A percentile compares a stretch with the other conserved stretches of the same genome.
Conservation (phyloP, 495 filamentous ascomycete genomes). For the Sabuloglossum arenarium region DNA sequence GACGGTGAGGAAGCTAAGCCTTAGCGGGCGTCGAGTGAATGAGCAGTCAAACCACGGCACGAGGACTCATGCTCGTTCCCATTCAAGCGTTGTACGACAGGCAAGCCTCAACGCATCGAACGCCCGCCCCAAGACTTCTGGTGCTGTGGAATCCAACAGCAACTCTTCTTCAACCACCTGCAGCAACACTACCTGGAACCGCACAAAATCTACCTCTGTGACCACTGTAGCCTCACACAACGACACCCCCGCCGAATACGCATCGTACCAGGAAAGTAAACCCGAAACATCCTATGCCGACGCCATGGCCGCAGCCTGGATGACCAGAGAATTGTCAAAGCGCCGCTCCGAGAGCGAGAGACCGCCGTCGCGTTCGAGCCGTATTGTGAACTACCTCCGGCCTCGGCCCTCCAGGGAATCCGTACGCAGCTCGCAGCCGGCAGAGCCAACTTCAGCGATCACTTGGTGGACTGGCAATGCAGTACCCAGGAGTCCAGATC, state of each 20-base stretch:
- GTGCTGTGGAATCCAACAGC: not conserved
- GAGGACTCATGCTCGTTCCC: not conserved
- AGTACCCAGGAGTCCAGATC: slow-evolving; percentile 11
- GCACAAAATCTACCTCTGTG: not conserved
- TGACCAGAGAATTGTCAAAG: not conserved
- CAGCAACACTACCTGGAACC: not conserved
- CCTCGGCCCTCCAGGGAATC: slow-evolving; percentile 10
- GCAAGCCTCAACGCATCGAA: not conserved
- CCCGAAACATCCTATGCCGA: not conserved
- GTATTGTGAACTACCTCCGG: slow-evolving; percentile 15
- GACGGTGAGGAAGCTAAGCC: not conserved
- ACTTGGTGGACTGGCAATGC: slow-evolving; percentile 15
- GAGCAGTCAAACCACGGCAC: not conserved
- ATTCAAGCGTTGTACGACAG: not conserved
- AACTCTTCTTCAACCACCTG: not conserved
- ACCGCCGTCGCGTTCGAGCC: slow-evolving; percentile 10
- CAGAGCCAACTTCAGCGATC: slow-evolving; percentile 6
- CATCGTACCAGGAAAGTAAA: not conserved
- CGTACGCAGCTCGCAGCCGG: slow-evolving; percentile 3
- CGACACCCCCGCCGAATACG: not conserved
- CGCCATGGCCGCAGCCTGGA: not conserved
- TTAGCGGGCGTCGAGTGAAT: not conserved
- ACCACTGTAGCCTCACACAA: not conserved
- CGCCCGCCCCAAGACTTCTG: not conserved
- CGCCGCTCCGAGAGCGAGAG: slow-evolving; percentile 2